phyloP scores from a whole-genome alignment of 805 yeast genomes.

The Kodamaea hsintzibuensis region DNA sequence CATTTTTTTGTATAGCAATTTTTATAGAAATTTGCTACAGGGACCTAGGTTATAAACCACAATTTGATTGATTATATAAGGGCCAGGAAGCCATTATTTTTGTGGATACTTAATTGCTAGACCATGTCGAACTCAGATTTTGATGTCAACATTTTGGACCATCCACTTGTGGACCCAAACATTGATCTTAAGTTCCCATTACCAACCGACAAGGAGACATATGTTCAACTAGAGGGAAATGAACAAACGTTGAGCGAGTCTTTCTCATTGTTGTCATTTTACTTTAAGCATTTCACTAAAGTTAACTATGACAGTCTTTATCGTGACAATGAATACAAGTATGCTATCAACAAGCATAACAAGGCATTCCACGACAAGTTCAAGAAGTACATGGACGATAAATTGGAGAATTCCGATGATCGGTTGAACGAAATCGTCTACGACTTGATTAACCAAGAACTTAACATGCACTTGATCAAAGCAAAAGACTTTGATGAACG shows the following conservation, averaged over 20 bases:
- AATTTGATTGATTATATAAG: neutral
- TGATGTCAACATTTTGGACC: constrained; percentile 41
- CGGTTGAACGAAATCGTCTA: constrained; percentile 37
- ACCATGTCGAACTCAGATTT: constrained; percentile 20
- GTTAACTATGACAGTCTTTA: constrained; percentile 32
- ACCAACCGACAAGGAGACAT: constrained; percentile 36
- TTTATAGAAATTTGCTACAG: neutral
- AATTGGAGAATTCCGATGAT: constrained; percentile 33
- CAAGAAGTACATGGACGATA: constrained; percentile 32
- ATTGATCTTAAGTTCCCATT: constrained; percentile 39
- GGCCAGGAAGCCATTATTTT: neutral
- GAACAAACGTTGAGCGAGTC: constrained; percentile 22
- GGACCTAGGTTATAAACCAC: neutral
- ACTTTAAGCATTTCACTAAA: constrained; percentile 31
- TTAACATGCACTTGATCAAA: constrained; percentile 37
- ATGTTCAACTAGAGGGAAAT: constrained; percentile 30
- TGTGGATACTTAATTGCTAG: neutral
- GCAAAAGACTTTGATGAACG: constrained; percentile 33
- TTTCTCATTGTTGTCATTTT: constrained; percentile 29
- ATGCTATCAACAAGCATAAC: constrained; percentile 33
- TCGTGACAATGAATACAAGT: constrained; percentile 33
- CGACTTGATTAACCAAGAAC: constrained; percentile 37
- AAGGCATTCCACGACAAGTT: constrained; percentile 28
- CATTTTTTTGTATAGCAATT: constrained; percentile 5
- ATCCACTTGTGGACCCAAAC: constrained; percentile 30